Conservation (phyloP, 2,329 filamentous ascomycete genomes). For the Metarhizium guizhouense region DNA sequence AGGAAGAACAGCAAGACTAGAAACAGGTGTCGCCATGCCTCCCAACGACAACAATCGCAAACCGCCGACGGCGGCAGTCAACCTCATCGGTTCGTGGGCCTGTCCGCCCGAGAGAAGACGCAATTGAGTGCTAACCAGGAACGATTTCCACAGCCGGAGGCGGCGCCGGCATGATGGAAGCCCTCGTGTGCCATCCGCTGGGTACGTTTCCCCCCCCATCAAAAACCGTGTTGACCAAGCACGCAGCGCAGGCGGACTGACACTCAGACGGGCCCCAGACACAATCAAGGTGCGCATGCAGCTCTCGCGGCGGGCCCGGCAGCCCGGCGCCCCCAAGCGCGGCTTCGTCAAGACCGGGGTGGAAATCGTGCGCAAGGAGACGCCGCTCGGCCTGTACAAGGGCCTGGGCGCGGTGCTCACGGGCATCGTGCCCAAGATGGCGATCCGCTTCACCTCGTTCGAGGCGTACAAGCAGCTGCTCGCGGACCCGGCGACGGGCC, state of each 20-base stretch:
- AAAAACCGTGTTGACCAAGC: too few relatives aligned
- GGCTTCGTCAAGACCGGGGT: slow-evolving; percentile 81
- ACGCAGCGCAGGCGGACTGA: not conserved
- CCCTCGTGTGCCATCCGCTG: slow-evolving; percentile 87
- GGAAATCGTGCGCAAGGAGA: slow-evolving; percentile 84
- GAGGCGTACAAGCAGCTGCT: slow-evolving; percentile 87
- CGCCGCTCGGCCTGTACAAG: slow-evolving; percentile 90
- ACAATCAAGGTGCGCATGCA: slow-evolving; percentile 99
- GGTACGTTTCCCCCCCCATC: slow-evolving; percentile 47
- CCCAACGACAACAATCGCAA: slow-evolving; percentile 46
- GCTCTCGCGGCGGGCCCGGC: slow-evolving; percentile 75
- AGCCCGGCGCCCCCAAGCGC: slow-evolving; percentile 74
- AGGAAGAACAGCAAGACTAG: not conserved
- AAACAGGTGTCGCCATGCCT: slow-evolving; percentile 18
- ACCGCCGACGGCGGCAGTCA: slow-evolving; percentile 78
- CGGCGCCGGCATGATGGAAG: slow-evolving; percentile 98
- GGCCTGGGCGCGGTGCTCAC: slow-evolving; percentile 94
- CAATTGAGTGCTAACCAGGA: not conserved
- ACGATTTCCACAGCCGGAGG: slow-evolving; percentile 61
- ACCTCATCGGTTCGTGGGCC: slow-evolving; percentile 67
- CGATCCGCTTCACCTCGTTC: slow-evolving; percentile 96
- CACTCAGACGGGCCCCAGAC: slow-evolving; percentile 38
- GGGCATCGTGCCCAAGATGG: slow-evolving; percentile 98
- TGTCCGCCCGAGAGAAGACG: not conserved
- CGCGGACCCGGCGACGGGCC: slow-evolving; percentile 57